phyloP scores from a whole-genome alignment of 2,329 filamentous ascomycete genomes.

The Trichothecium roseum region DNA sequence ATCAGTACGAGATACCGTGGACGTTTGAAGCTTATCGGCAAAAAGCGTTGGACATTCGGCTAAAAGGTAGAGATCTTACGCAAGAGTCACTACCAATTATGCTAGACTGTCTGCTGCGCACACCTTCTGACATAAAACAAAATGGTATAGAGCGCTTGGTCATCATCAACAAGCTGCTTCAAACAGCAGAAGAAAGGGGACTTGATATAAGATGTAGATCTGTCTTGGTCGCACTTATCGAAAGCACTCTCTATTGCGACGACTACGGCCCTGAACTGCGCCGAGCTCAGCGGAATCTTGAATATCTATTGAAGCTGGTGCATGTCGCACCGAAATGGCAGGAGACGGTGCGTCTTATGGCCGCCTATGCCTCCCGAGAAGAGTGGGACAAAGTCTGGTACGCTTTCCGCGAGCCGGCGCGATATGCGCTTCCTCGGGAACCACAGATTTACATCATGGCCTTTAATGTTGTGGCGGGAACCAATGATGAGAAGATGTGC shows the following conservation, averaged over 20 bases:
- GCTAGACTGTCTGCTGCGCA: constrained; percentile 25
- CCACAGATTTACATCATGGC: constrained; percentile 43
- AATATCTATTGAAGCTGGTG: constrained; percentile 29
- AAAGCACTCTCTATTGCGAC: constrained; percentile 22
- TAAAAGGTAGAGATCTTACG: constrained; percentile 23
- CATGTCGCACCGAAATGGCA: constrained; percentile 26
- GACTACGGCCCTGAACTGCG: constrained; percentile 21
- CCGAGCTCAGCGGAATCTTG: constrained; percentile 32
- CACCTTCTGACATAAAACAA: constrained; percentile 9
- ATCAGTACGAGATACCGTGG: neutral
- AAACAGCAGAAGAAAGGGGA: constrained; percentile 34
- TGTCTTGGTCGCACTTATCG: constrained; percentile 38
- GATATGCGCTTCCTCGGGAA: constrained; percentile 36
- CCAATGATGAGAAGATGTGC: constrained; percentile 30
- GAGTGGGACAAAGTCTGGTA: constrained; percentile 52
- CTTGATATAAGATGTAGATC: constrained; percentile 31
- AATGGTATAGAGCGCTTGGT: constrained; percentile 19
- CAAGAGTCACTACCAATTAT: constrained; percentile 24
- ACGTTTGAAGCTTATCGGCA: constrained; percentile 11
- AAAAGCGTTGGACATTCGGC: constrained; percentile 27
- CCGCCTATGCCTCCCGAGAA: constrained; percentile 31
- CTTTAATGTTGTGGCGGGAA: constrained; percentile 36
- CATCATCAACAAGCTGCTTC: constrained; percentile 31
- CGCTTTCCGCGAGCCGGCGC: constrained; percentile 44
- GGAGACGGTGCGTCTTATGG: constrained; percentile 30